Evolutionary conservation across 2,329 filamentous ascomycete species (phyloP).

Genomic region (Paraphaeosphaeria sporulosa): DNA sequence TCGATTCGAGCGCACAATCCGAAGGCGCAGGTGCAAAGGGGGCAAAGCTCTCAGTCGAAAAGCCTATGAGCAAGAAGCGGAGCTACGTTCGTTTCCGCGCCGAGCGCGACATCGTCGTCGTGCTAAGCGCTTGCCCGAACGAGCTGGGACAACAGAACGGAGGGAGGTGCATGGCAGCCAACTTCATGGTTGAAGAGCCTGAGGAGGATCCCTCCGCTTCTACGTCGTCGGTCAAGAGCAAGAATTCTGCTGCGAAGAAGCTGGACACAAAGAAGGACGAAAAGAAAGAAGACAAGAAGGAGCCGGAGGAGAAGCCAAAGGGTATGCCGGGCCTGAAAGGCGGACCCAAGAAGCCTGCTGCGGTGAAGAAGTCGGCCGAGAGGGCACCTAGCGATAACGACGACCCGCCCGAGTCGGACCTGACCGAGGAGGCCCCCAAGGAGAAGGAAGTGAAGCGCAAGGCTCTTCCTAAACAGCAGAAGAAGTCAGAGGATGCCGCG

Average conservation of each 20-base stretch:
- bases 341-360: conserved; percentile 22
- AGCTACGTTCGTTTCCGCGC: conserved; percentile 45
- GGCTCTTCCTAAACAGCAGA: not conserved
- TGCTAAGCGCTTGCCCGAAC: conserved; percentile 50
- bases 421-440: conserved; percentile 3
- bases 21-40: conserved; percentile 40
- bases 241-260: conserved; percentile 25
- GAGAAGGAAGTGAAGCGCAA: not conserved
- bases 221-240: conserved; percentile 26
- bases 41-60: conserved; percentile 35
- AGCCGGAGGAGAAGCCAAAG: conserved; percentile 10
- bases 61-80: conserved; percentile 46
- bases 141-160: conserved; percentile 47
- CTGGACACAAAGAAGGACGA: conserved; percentile 13
- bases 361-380: conserved; percentile 19
- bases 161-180: conserved; percentile 48
- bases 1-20: conserved; percentile 20
- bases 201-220: conserved; percentile 34
- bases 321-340: conserved; percentile 23
- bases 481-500: not conserved
- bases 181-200: conserved; percentile 48
- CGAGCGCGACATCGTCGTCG: conserved; percentile 47
- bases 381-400: not conserved
- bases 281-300: conserved; percentile 1
- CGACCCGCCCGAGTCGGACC: conserved; percentile 11